These are phyloP conservation scores for Fusarium siculi DNA, from an alignment of 2,329 filamentous ascomycete species.

Conservation along the genomic window DNA sequence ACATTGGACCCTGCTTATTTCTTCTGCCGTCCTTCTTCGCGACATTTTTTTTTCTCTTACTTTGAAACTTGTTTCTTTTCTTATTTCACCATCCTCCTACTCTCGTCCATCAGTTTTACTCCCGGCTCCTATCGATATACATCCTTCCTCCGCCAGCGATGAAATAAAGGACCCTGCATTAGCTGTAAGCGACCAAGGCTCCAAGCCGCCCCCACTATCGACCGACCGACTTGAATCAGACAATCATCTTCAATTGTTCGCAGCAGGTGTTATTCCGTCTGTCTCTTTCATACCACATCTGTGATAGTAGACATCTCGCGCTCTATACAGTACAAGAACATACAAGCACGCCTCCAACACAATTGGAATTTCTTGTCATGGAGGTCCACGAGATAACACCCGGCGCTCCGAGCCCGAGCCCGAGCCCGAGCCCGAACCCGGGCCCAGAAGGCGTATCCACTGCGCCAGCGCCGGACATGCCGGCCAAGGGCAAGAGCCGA, in stretches of 20 bases:
- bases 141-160: conserved; percentile 29
- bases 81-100: conserved; percentile 9
- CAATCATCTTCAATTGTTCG: conserved; percentile 9
- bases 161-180: conserved; percentile 38
- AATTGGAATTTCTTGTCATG: conserved; percentile 28
- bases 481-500: conserved; percentile 71
- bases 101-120: neutral
- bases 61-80: conserved; percentile 11
- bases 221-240: conserved; percentile 15
- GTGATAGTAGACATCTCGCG: neutral
- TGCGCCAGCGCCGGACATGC: conserved; percentile 43
- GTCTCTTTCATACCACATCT: neutral
- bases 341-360: neutral
- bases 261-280: neutral
- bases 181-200: conserved; percentile 26
- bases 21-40: conserved; percentile 19
- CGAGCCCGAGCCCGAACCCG: conserved; percentile 44
- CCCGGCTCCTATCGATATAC: neutral
- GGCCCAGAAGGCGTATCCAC: conserved; percentile 40
- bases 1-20: conserved; percentile 13
- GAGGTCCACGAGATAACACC: conserved; percentile 40
- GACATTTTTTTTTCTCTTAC: conserved; percentile 24
- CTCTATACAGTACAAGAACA: neutral
- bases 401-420: conserved; percentile 21
- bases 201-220: conserved; percentile 29